Evolutionary conservation across 805 yeast species (phyloP), one percentile per base, ranked within the genome.

Genomic region (Millerago galiae): DNA sequence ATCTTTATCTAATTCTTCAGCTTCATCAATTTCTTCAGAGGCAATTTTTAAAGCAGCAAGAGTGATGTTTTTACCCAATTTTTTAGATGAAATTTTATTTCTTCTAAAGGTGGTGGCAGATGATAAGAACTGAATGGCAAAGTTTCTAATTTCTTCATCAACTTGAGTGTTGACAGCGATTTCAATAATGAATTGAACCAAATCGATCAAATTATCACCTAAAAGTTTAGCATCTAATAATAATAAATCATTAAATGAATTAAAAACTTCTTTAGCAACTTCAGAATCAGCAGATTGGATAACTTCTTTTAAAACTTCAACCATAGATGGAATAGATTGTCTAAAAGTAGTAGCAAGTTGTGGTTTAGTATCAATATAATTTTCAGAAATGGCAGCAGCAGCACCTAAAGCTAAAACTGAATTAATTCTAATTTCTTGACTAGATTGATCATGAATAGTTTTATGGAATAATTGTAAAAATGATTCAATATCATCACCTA

Each of bases 1-100:
- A 56, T 84, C 91, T 46, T 77, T 81, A 49, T 79, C 78, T 50
- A 84, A 72, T 60, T 83, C 91, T 29, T 75, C 81, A 41, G 78
- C 85, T 35, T 78, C 83, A 51, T 84, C 93, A 42, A 82, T 78
- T 54, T 84, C 95, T 65, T 87, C 95, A 49, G 89, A 74, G 18
- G 93, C 83, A 49, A 91, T 79, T 53, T 76, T 73, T 45, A 87
- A 68, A 44, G 93, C 91, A 48, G 83, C 74, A 49, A 76, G 62
- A 34, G 93, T 79, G 53, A 93, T 74, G 43, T 74, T 77, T 35
- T 88, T 90, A 46, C 97, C 99, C 50, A 90, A 69, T 66, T 87
- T 87, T 59, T 83, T 81, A 52, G 86, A 73, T 41, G 79, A 70
- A 49, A 93, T 72, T 70, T 86, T 89, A 44, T 84, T 74, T 64